These are phyloP conservation scores for Talaromyces stipitatus DNA, from an alignment of 495 filamentous ascomycete genomes.

Conservation along the genomic window DNA sequence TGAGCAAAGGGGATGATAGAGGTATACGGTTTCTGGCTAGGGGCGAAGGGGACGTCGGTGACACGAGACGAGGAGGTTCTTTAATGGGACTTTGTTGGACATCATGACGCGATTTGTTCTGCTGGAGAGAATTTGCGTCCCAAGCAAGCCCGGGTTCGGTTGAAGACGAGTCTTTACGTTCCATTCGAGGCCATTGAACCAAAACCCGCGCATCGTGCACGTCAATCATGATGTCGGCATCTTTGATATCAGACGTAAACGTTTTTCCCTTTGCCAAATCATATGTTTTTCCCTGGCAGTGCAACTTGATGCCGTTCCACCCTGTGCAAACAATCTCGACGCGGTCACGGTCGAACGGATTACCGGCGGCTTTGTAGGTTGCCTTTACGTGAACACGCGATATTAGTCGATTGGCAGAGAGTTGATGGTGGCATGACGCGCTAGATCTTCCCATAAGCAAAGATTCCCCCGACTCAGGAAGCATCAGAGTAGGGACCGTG, in stretches of 20 bases:
- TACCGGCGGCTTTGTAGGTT: conserved; percentile 63
- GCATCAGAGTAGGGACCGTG: conserved; percentile 67
- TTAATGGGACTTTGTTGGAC: conserved; percentile 58
- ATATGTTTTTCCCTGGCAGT: conserved; percentile 83
- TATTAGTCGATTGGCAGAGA: conserved; percentile 84
- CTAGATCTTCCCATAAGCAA: conserved; percentile 85
- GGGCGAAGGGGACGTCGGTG: conserved; percentile 71
- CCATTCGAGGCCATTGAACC: conserved; percentile 71
- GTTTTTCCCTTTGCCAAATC: conserved; percentile 81
- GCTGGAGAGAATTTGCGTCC: conserved; percentile 49
- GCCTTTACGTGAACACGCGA: conserved; percentile 90
- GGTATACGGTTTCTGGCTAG: conserved; percentile 34
- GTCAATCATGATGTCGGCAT: conserved; percentile 90
- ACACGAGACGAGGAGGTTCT: conserved; percentile 51
- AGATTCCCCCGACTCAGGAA: conserved; percentile 75
- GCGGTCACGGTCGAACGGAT: conserved; percentile 54
- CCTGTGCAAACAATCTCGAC: conserved; percentile 85
- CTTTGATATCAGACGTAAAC: conserved; percentile 84
- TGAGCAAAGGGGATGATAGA: conserved; percentile 37
- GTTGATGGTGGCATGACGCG: conserved; percentile 83
- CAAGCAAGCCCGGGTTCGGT: conserved; percentile 60
- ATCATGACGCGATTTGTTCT: conserved; percentile 18
- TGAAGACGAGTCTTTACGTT: conserved; percentile 52
- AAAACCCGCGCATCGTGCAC: conserved; percentile 87
- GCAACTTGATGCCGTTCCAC: conserved; percentile 92